Base-by-base conservation (phyloP, 768 basidiomycete genomes). In the Erythrobasidium yunnanense region DNA sequence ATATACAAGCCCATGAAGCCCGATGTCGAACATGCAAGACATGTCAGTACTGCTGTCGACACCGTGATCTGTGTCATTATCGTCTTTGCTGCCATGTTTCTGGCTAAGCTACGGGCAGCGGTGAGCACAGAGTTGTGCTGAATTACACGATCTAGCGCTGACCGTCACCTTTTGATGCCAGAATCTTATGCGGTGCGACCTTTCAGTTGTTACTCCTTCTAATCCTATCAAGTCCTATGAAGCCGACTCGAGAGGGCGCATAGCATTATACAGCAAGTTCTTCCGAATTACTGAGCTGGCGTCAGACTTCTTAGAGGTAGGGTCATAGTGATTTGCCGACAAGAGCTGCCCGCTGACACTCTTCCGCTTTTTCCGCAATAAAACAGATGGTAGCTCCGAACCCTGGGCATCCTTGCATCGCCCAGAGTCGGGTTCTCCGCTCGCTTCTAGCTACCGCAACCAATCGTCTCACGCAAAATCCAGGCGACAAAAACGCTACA, bases 341-440 rank as follows among this genome's bases (percentile, higher is more conserved):
- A 33, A 13, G 15, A 23, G 42, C 5, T 32, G 55, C 27, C 35
- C 22, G 55, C 11, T 57, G 30, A 6, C 55, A 15, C 22, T 57
- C 4, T 4, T 38, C 4, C 34, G 20, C 23, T 25, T 35, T 57
- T n/a, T n/a, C n/a, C n/a, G n/a, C n/a, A n/a, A n/a, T n/a, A n/a
- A n/a, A n/a, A n/a, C 23, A 60, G 60, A 63, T 63, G 60, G 60
- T 63, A 29, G 60, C 60, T 18, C 60, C 60, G 29, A 63, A 63
- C 33, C 47, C 45, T 63, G 60, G 60, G 33, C 60, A 63, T 32
- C 60, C 60, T 3, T 33, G 46, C 33, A 20, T 63, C 22, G 25
- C 46, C 32, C 60, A 63, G 49, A 63, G 60, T 32, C 60, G 60
- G 27, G 60, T 63, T 30, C 32, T 63, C 8, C 46, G 60, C 8